Percentiles rank a stretch among this genome's conserved stretches.
Evolutionary conservation across 1,284 basidiomycete genomes (phyloP).

Genomic region (Ceraceosorus bombacis): DNA sequence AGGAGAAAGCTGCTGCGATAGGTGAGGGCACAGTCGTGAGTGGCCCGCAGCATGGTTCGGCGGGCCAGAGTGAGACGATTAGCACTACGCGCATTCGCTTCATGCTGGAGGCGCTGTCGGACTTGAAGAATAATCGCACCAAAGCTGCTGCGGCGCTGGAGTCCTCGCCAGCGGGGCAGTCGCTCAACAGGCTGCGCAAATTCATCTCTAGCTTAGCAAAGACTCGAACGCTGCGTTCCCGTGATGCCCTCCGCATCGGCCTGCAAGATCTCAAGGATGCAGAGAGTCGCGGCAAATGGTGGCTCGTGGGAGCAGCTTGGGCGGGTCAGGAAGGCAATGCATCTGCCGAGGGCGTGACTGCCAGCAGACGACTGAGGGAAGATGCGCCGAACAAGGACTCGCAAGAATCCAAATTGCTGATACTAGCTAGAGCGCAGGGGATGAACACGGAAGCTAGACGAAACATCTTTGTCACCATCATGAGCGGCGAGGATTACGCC

Average conservation of each 20-base stretch:
- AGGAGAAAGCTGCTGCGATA: constrained; percentile 9
- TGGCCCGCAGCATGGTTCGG: constrained; percentile 4
- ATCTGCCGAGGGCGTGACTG: constrained; percentile 36
- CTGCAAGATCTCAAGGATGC: constrained; percentile 76
- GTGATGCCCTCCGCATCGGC: constrained; percentile 35
- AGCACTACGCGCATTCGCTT: constrained; percentile 30
- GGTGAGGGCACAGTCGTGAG: too few species aligned
- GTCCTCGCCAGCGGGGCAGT: constrained; percentile 12
- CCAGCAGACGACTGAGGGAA: constrained; percentile 27
- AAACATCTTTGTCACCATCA: constrained; percentile 81
- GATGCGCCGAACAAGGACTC: constrained; percentile 16
- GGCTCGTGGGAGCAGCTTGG: constrained; percentile 97
- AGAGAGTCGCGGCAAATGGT: constrained; percentile 90
- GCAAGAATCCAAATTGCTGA: constrained; percentile 58
- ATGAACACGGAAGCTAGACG: constrained; percentile 97
- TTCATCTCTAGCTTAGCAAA: constrained; percentile 30
- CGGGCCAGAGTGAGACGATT: constrained; percentile 15
- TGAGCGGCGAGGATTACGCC: constrained; percentile 82
- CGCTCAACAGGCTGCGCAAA: constrained; percentile 33
- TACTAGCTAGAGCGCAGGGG: constrained; percentile 81
- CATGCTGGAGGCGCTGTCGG: constrained; percentile 42
- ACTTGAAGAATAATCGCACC: constrained; percentile 57
- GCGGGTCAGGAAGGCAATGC: constrained; percentile 61
- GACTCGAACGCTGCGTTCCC: constrained; percentile 28
- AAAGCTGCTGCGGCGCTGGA: constrained; percentile 11